A percentile compares a stretch with the other conserved stretches of the same genome.
Conservation (phyloP, 1,284 basidiomycete species). For the Tilletia caries region DNA sequence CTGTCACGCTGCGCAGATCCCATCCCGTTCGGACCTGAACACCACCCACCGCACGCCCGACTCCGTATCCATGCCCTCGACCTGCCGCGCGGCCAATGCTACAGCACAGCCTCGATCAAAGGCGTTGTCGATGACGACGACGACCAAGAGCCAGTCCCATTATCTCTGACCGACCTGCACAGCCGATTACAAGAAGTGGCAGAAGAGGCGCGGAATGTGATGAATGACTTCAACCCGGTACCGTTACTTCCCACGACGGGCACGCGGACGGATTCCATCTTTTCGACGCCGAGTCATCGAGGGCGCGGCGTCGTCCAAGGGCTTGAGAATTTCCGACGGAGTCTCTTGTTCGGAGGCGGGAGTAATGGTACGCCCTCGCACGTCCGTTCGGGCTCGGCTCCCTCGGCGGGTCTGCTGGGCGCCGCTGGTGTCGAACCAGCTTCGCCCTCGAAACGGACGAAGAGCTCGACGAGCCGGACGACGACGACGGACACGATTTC, state of each 20-base stretch:
- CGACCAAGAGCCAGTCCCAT: conserved; percentile 19
- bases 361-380: conserved; percentile 1
- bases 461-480: conserved; percentile 27
- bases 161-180: conserved; percentile 25
- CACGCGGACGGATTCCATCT: conserved; percentile 16
- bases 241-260: too few relatives aligned
- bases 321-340: conserved; percentile 18
- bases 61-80: conserved; percentile 35
- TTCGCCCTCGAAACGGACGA: conserved; percentile 29
- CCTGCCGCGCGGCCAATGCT: conserved; percentile 30
- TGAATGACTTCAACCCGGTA: not conserved
- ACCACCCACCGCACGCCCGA: conserved; percentile 28
- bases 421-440: not conserved
- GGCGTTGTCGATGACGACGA: conserved; percentile 17
- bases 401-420: not conserved
- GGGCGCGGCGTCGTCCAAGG: conserved; percentile 19
- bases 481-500: conserved; percentile 25
- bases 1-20: conserved; percentile 17
- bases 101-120: conserved; percentile 29
- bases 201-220: conserved; percentile 23
- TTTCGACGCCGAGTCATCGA: conserved; percentile 29
- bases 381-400: not conserved
- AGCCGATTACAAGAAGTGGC: conserved; percentile 26
- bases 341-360: conserved; percentile 13
- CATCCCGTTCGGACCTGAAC: conserved; percentile 30